Base-by-base conservation (phyloP, 2,329 filamentous ascomycete species). In the Capronia coronata region DNA sequence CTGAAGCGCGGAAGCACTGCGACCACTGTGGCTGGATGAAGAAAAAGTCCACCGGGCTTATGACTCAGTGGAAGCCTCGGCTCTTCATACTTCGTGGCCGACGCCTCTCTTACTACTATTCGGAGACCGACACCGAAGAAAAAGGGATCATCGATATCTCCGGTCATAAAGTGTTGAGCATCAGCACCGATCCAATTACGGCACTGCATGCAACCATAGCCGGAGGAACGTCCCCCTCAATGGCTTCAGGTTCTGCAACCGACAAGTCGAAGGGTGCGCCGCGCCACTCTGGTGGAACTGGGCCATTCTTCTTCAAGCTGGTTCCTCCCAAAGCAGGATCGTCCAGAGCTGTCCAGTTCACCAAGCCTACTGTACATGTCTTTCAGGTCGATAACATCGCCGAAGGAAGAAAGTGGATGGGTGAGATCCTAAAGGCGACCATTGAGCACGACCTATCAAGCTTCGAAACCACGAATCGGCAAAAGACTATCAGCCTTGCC, bases 11-110 rank as follows among this genome's bases (percentile, higher is more conserved):
- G 68, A 73, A 82, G 54, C 82, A 81, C 54, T 91, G 88, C 48
- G 91, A 98, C 64, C 97, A 95, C 66, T 91, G 84, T 62, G 93
- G 93, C 1, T 98, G 93, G 93, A 98, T 98, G 93, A 97, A 93
- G 75, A 98, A 98, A 77, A 90, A 94, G 69, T 95, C 88, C 52
- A 91, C 88, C 1, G 93, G 91, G 62, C 75, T 97, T 27, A 95
- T 98, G 84, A 89, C 89, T 2, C 95, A 90, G 1, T 98, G 93
- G 93, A 98, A 97, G 64, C 86, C 90, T 10, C 83, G 93, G 10
- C 76, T 97, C n/a, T 98, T 98, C 64, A 84, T 98, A 6, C 79
- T 98, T 50, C 90, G 89, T 63, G 93, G 93, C 23, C 83, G 91
- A 45, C 83, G 93, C 3, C 73, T 98, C 23, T 89, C 90, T 0